Conservation (phyloP, 1,139 yeast species). For the Debaryomycetaceae sp. region DNA sequence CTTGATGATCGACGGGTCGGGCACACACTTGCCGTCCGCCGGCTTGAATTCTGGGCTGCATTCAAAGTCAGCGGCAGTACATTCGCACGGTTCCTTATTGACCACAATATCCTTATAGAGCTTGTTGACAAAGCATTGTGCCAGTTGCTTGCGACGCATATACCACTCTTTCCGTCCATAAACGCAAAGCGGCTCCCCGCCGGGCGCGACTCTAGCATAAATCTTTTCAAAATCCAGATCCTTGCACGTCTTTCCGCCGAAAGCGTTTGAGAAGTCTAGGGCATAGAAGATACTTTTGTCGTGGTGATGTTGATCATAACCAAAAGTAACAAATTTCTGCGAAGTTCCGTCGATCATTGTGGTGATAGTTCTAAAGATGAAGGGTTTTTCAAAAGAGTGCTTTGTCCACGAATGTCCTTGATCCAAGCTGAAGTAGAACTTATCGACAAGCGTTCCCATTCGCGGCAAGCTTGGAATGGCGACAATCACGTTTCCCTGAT, state of each 20-base stretch:
- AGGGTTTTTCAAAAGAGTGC: conserved; percentile 34
- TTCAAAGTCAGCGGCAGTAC: conserved; percentile 60
- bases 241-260: conserved; percentile 39
- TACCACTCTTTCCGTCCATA: conserved; percentile 66
- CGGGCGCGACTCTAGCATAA: conserved; percentile 41
- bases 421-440: conserved; percentile 54
- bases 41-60: conserved; percentile 50
- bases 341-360: conserved; percentile 74
- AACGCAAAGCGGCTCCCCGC: conserved; percentile 51
- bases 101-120: conserved; percentile 49
- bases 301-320: conserved; percentile 14
- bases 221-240: conserved; percentile 58
- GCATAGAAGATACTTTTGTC: conserved; percentile 24
- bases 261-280: conserved; percentile 55
- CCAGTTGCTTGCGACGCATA: conserved; percentile 54
- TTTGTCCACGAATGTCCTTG: conserved; percentile 63
- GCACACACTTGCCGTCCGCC: conserved; percentile 41
- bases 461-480: conserved; percentile 38
- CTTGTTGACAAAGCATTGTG: conserved; percentile 59
- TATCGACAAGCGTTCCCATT: conserved; percentile 8
- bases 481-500: conserved; percentile 65
- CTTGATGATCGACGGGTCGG: conserved; percentile 26
- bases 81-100: conserved; percentile 51
- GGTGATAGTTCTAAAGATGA: conserved; percentile 36
- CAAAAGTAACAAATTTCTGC: conserved; percentile 45